Base-by-base conservation (phyloP, 2,329 filamentous ascomycete genomes). In the Colletotrichum kahawae region DNA sequence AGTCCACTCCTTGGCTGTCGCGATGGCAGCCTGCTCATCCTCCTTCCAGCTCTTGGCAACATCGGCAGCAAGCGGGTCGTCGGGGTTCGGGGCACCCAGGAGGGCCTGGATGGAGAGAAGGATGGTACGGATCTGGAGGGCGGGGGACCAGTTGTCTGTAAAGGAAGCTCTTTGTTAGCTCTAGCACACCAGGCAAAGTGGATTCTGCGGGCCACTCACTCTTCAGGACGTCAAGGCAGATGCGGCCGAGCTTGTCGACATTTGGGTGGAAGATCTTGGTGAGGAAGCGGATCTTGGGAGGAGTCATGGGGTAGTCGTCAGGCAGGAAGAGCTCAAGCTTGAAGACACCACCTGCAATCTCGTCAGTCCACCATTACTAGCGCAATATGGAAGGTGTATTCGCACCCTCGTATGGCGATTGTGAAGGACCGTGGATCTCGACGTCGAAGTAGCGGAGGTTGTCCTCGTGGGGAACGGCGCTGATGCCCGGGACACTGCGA, bases 221-320 rank as follows among this genome's bases (percentile, higher is more conserved):
- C 89, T 99, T 99, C 73, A 99, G 87, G 38, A 99, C 97, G 83
- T 99, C 97, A 65, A 99, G 88, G 83, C 97, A 99, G 86, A 99
- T 99, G 76, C 97, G 94, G 76, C 97, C 97, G 3, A 99, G 92
- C 86, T 97, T 97, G 84, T 99, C 97, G 80, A 99, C 98, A 84
- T 99, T 99, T 67, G 97, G 97, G 84, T 99, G 97, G 86, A 98
- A 99, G 85, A 99, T 98, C 87, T 98, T 98, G 80, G 97, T 99
- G 67, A 99, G 90, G 86, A 99, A 99, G 70, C 97, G 95, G 82
- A 99, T 98, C 89, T 98, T 98, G 60, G 97, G 97, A 69, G 97
- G 96, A 38, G 95, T 98, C 97, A 99, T 99, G 56, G 97, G 97
- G 84, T 99, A 99, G 87, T 99, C 97, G 82, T 99, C 97, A 59